These are phyloP conservation scores for Kuraishia capsulata DNA, from an alignment of 805 yeast species.

Conservation along the genomic window DNA sequence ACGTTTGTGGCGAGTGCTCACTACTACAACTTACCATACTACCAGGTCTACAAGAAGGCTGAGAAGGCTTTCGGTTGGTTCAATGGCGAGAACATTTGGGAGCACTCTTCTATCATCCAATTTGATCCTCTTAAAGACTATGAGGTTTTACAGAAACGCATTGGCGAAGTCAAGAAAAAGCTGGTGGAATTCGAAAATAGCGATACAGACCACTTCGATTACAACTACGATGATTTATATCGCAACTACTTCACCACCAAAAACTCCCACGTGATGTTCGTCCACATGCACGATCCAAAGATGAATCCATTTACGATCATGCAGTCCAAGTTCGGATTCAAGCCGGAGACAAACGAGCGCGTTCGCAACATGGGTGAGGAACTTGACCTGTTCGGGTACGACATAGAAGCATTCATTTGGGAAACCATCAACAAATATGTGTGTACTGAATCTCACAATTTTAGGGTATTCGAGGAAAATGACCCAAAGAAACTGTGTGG, in stretches of 20 bases:
- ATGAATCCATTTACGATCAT: conserved; percentile 38
- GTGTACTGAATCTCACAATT: conserved; percentile 16
- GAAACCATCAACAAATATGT: conserved; percentile 21
- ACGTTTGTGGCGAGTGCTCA: conserved; percentile 67
- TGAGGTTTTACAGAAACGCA: conserved; percentile 15
- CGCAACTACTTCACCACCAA: conserved; percentile 15
- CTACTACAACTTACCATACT: conserved; percentile 36
- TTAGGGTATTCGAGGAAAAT: conserved; percentile 11
- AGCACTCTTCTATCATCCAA: conserved; percentile 25
- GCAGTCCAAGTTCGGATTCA: conserved; percentile 17
- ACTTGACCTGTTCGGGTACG: conserved; percentile 20
- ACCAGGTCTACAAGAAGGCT: conserved; percentile 38
- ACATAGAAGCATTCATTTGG: conserved; percentile 24
- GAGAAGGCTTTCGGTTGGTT: conserved; percentile 24
- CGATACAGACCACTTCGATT: conserved; percentile 10
- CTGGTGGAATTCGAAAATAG: conserved; percentile 7
- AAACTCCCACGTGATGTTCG: conserved; percentile 19
- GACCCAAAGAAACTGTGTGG: conserved; percentile 18
- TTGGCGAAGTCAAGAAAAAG: conserved; percentile 11
- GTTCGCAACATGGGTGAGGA: conserved; percentile 25
- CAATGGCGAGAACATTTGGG: conserved; percentile 18
- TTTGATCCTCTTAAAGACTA: conserved; percentile 23
- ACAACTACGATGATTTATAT: conserved; percentile 18
- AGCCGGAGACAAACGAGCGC: conserved; percentile 16
- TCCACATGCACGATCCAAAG: conserved; percentile 49